A percentile compares a stretch with the other conserved stretches of the same genome.
phyloP scores from a whole-genome alignment of 176 grass and related monocot species.

The Rhipidocladum racemiflorum region DNA sequence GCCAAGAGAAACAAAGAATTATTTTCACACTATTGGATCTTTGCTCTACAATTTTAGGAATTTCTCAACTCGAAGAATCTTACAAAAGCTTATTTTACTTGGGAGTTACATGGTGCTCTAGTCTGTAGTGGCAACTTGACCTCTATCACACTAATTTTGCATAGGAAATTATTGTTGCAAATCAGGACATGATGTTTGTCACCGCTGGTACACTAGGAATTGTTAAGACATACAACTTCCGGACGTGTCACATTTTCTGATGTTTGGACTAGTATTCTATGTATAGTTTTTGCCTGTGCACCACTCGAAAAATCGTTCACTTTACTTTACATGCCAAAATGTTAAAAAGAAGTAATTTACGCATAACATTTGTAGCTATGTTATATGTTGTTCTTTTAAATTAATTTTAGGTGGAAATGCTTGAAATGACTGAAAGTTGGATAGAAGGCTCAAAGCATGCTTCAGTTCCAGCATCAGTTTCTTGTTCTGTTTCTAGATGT shows the following conservation, averaged over 20 bases:
- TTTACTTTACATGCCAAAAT: slow-evolving; percentile 15
- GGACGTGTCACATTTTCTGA: neutral
- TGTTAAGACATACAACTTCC: neutral
- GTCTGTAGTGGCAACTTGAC: neutral
- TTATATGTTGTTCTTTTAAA: neutral
- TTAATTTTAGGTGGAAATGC: slow-evolving; percentile 19
- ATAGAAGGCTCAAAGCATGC: slow-evolving; percentile 23
- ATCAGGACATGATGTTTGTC: neutral
- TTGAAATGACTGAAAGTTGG: slow-evolving; percentile 46
- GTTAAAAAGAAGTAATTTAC: neutral
- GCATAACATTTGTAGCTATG: neutral
- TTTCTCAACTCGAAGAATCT: neutral
- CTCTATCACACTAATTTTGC: neutral
- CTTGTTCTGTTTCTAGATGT: slow-evolving; percentile 20
- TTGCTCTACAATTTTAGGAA: neutral
- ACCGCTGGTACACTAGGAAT: neutral
- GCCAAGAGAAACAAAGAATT: too few relatives aligned
- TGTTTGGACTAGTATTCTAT: neutral
- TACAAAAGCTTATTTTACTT: neutral
- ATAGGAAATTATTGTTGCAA: neutral
- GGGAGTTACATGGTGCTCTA: neutral
- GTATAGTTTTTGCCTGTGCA: neutral
- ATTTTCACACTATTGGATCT: neutral
- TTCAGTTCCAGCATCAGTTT: slow-evolving; percentile 17
- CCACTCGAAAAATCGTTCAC: neutral